Evolutionary conservation across 306 rosid species (phyloP), one percentile per base, ranked within the genome.

Genomic region (Astragalus membranaceus): DNA sequence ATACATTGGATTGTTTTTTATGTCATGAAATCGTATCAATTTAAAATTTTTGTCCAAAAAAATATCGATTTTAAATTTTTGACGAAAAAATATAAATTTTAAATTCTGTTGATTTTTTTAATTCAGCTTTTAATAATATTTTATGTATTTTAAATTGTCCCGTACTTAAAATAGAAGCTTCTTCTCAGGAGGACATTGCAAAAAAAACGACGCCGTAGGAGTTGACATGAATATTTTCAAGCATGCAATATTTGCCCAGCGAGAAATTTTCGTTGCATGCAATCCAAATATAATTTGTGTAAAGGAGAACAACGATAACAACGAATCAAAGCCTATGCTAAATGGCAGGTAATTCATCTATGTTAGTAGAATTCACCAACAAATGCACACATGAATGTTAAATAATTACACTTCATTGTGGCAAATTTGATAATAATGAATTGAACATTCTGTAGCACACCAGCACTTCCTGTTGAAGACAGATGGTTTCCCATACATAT

Each of bases 261-360:
- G 57, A 75, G 41, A 56, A 66, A 66, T 1, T 54, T 20, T 17
- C 26, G 33, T 36, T 36, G 74, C 7, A 10, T 52, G 42, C 66
- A 13, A 68, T 73, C 80, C 66, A 54, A 58, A 41, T 70, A 46
- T 41, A 62, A 73, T 52, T 61, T 7, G 13, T 10, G 30, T 2
- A 17, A 6, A 6, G 10, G 44, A 10, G 7, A 5, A 75, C 8
- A 9, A n/a, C n/a, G 14, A 8, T 26, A 67, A 8, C 8, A 37
- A 63, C 17, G 50, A 60, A 26, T 26, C 30, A 26, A 20, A 20
- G 1, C 23, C 23, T n/a, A n/a, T n/a, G 82, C 99, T 75, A 91
- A 88, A 85, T 94, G 97, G 99, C 99, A 94, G 99, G 99, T 90
- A 68, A 73, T 44, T 47, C 59, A 68, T 33, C 29, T 46, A 70